phyloP scores from a whole-genome alignment of 306 rosid species.

The Glycine soja region DNA sequence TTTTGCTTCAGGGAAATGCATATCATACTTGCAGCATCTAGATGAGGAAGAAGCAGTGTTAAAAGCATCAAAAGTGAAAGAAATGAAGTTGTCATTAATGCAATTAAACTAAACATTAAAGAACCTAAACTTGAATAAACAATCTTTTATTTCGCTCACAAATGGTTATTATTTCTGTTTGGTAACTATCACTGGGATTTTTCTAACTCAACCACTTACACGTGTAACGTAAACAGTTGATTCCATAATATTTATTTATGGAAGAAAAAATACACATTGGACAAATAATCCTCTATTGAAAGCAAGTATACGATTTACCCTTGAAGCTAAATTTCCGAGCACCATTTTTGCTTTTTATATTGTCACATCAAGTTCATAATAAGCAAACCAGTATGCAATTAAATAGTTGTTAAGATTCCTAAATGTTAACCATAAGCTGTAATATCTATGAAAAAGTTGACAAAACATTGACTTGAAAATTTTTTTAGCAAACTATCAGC shows the following conservation, averaged over 20 bases:
- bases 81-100: slow-evolving; percentile 26
- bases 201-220: slow-evolving; percentile 34
- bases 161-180: slow-evolving; percentile 29
- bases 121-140: slow-evolving; percentile 20
- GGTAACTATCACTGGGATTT: slow-evolving; percentile 1
- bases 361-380: slow-evolving; percentile 28
- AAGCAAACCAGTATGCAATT: slow-evolving; percentile 32
- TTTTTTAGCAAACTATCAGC: slow-evolving; percentile 9
- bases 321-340: slow-evolving; percentile 25
- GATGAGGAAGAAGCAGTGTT: slow-evolving; percentile 48
- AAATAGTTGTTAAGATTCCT: slow-evolving; percentile 34
- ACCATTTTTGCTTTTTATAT: slow-evolving; percentile 35
- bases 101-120: slow-evolving; percentile 7
- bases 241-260: slow-evolving; percentile 37
- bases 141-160: slow-evolving; percentile 17
- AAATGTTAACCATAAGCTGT: slow-evolving; percentile 11
- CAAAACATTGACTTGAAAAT: slow-evolving; percentile 35
- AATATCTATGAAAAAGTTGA: slow-evolving; percentile 24
- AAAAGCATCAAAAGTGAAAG: slow-evolving; percentile 44
- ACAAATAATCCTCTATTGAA: slow-evolving; percentile 18
- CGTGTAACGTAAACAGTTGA: slow-evolving; percentile 24
- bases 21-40: slow-evolving; percentile 96
- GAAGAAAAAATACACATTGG: slow-evolving; percentile 3
- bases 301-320: slow-evolving; percentile 29
- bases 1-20: slow-evolving; percentile 80